Conservation (phyloP, 2,329 filamentous ascomycete species). For the Fusarium mexicanum region DNA sequence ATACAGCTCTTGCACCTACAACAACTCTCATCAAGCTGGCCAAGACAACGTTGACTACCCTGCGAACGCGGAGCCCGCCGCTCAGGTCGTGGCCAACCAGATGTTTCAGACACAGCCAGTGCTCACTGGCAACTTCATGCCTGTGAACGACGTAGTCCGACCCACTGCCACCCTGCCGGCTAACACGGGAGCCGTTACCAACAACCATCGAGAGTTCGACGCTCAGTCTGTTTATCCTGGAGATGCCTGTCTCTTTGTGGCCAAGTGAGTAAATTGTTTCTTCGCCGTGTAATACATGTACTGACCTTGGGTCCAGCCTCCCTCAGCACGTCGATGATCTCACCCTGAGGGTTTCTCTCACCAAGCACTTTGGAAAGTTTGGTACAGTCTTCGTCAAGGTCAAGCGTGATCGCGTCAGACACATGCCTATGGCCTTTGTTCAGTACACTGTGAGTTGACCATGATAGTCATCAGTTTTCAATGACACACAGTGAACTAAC, state of each 20-base stretch:
- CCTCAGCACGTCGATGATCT: constrained; percentile 60
- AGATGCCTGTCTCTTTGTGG: constrained; percentile 70
- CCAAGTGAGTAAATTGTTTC: constrained; percentile 63
- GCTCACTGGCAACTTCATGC: background rate
- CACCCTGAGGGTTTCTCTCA: constrained; percentile 63
- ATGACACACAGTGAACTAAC: constrained; percentile 36
- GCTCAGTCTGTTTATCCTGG: constrained; percentile 64
- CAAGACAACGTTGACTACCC: background rate
- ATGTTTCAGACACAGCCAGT: background rate
- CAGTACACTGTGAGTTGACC: constrained; percentile 66
- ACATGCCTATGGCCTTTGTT: constrained; percentile 72
- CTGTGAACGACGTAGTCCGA: background rate
- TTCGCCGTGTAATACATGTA: too few species aligned
- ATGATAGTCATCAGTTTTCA: background rate
- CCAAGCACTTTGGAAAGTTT: constrained; percentile 61
- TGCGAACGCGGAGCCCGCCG: background rate
- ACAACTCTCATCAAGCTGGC: background rate
- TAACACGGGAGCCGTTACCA: background rate
- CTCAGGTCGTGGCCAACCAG: background rate
- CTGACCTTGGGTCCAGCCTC: constrained; percentile 53
- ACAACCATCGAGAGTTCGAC: constrained; percentile 47
- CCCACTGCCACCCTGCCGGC: background rate
- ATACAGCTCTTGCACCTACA: background rate
- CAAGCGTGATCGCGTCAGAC: constrained; percentile 59
- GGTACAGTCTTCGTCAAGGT: constrained; percentile 72